Evolutionary conservation across 139 green algal species (phyloP).

Genomic region (Coelastrella sp.): DNA sequence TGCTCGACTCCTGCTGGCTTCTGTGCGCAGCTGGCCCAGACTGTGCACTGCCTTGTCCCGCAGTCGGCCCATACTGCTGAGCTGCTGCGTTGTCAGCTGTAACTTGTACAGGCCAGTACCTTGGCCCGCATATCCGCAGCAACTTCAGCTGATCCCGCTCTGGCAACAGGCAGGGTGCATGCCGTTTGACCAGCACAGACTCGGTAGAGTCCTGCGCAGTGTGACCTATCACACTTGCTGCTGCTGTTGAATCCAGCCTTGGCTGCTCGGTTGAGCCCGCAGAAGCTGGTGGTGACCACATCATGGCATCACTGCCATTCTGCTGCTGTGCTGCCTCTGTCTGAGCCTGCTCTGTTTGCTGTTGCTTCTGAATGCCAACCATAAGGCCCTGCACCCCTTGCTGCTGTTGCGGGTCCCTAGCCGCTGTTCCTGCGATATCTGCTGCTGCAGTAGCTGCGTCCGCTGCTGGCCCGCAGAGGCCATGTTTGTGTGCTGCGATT

Average conservation of each 20-base stretch:
- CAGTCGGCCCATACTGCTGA: too few species aligned
- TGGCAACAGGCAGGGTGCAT: constrained; percentile 84
- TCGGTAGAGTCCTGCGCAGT: not conserved
- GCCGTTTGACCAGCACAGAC: not conserved
- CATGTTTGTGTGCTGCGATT: constrained; percentile 40
- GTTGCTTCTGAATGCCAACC: not conserved
- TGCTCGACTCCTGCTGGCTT: constrained; percentile 30
- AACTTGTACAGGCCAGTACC: constrained; percentile 80
- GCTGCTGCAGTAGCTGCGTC: constrained; percentile 27
- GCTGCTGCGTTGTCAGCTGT: constrained; percentile 16
- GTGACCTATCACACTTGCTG: not conserved
- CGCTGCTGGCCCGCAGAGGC: not conserved
- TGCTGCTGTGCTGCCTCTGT: too few species aligned
- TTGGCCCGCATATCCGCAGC: constrained; percentile 73
- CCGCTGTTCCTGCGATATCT: not conserved
- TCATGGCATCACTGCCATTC: too few species aligned
- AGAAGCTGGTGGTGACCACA: too few species aligned
- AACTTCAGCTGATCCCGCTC: constrained; percentile 64
- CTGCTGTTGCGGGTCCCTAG: constrained; percentile 23
- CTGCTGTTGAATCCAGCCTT: too few species aligned
- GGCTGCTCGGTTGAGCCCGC: too few species aligned
- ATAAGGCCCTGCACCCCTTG: not conserved
- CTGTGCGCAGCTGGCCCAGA: not conserved
- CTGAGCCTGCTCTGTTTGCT: too few species aligned
- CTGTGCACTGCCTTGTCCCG: too few species aligned